Conservation (phyloP, 2,329 filamentous ascomycete genomes). For the Pseudogymnoascus sp. region DNA sequence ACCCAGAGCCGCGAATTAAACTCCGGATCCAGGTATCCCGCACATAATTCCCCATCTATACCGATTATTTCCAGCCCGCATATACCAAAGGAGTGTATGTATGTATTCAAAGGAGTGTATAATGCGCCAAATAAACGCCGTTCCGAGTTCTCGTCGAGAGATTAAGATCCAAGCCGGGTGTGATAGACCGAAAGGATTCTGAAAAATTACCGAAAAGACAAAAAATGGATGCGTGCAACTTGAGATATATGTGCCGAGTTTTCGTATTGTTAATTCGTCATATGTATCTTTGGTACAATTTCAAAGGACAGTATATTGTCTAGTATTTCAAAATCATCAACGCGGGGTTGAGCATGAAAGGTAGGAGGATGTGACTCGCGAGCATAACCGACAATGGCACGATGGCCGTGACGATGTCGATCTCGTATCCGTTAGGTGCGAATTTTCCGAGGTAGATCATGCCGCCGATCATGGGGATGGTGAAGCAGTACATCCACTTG, state of each 20-base stretch:
- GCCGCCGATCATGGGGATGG: slow-evolving; percentile 18
- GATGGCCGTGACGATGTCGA: slow-evolving; percentile 50
- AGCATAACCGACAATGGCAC: slow-evolving; percentile 47
- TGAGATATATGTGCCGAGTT: not conserved
- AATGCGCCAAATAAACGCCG: not conserved
- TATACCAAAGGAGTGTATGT: not conserved
- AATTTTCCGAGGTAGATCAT: slow-evolving; percentile 23
- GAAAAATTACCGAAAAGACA: not conserved
- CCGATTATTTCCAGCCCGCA: not conserved
- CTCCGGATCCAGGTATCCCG: not conserved
- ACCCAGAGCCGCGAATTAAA: not conserved
- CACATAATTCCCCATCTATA: not conserved
- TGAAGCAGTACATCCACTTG: slow-evolving; percentile 38
- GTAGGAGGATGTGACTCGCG: slow-evolving; percentile 45
- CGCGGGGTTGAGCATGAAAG: slow-evolving; percentile 53
- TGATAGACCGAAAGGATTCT: not conserved
- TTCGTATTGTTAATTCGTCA: not conserved
- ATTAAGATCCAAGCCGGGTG: not conserved
- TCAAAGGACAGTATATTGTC: not conserved
- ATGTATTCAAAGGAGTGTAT: not conserved
- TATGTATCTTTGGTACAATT: not conserved
- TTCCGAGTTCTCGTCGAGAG: not conserved
- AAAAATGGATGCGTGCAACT: not conserved
- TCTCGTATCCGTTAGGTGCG: slow-evolving; percentile 40
- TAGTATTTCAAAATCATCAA: slow-evolving; percentile 48